Base-by-base conservation (phyloP, 192 early-diverging fungal species). In the Coemansia sp. region DNA sequence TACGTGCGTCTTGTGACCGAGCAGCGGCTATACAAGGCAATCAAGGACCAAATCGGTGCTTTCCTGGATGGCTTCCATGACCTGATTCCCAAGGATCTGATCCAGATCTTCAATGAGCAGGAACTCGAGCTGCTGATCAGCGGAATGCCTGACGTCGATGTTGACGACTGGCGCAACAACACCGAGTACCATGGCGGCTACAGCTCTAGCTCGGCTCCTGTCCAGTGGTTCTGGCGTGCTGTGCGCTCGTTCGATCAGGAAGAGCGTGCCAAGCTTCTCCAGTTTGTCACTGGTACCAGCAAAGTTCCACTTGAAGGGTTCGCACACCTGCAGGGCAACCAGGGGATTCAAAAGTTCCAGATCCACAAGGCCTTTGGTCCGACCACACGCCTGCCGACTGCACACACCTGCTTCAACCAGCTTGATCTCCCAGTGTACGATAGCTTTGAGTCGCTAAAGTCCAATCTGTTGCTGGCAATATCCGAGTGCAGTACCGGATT, bases 341-440 rank as follows among this genome's bases (percentile, higher is more conserved):
- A 86, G 58, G 95, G 96, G 30, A 83, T 95, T 15, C 95, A 97
- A 72, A 96, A 95, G 83, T 99, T 99, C 86, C 95, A 97, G 80
- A 95, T 99, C 66, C 94, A 97, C 81, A 95, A 93, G 77, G 95
- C 96, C 76, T 95, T 92, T 83, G 71, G 86, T 12, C 89, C 87
- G 5, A 82, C 87, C 7, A 81, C 85, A 34, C 84, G 96, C n/a
- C 80, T 98, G 23, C 96, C 96, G 14, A 92, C 90, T 15, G 96
- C 96, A 12, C 96, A 98, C 70, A 98, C 96, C 44, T 98, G 96
- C 71, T 99, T 99, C 79, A 99, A 99, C 70, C 96, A 99, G 84
- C 75, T 99, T 24, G 96, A 99, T 69, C 65, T 99, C 48, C 96
- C 96, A 22, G 80, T 87, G 56, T 99, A 96, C 58, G 91, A 92